Evolutionary conservation across 352 stramenopile genomes (phyloP).

Genomic region (Globisporangium ultimum): DNA sequence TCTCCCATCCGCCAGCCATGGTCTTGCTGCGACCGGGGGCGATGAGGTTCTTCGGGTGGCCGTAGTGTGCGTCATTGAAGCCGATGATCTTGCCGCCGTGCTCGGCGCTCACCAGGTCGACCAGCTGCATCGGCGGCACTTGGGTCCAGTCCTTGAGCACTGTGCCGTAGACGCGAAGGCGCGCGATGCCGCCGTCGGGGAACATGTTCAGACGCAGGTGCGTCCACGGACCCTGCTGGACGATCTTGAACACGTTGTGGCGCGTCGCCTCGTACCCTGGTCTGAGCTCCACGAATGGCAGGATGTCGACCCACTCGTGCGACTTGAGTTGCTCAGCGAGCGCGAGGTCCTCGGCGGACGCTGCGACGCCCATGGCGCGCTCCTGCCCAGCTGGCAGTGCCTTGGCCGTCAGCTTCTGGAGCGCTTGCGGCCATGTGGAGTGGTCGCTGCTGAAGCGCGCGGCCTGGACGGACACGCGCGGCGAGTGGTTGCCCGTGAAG

Average conservation of each 20-base stretch:
- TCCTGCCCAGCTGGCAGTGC: conserved; percentile 21
- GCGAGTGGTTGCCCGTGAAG: conserved; percentile 92
- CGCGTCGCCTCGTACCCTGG: conserved; percentile 86
- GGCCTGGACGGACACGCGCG: conserved; percentile 86
- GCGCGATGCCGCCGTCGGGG: conserved; percentile 91
- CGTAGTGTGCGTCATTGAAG: conserved; percentile 95
- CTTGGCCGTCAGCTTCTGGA: conserved; percentile 38
- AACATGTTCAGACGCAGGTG: conserved; percentile 92
- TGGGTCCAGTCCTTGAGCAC: conserved; percentile 65
- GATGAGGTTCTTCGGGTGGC: conserved; percentile 92
- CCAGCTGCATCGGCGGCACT: conserved; percentile 40
- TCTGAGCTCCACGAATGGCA: conserved; percentile 45
- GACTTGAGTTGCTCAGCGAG: conserved; percentile 48
- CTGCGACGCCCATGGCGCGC: conserved; percentile 50
- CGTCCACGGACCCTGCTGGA: conserved; percentile 58
- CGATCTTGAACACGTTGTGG: conserved; percentile 79
- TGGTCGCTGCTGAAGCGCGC: conserved; percentile 42
- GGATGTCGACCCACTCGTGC: conserved; percentile 59
- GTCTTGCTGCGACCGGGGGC: conserved; percentile 78
- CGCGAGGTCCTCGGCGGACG: conserved; percentile 32
- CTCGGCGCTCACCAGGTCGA: conserved; percentile 85
- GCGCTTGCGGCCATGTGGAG: conserved; percentile 26
- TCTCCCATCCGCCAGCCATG: conserved; percentile 95
- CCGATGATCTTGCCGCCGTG: conserved; percentile 84
- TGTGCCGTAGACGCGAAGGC: conserved; percentile 79